These are phyloP conservation scores for Trichoderma gracile DNA, from an alignment of 2,329 filamentous ascomycete genomes.

Conservation along the genomic window DNA sequence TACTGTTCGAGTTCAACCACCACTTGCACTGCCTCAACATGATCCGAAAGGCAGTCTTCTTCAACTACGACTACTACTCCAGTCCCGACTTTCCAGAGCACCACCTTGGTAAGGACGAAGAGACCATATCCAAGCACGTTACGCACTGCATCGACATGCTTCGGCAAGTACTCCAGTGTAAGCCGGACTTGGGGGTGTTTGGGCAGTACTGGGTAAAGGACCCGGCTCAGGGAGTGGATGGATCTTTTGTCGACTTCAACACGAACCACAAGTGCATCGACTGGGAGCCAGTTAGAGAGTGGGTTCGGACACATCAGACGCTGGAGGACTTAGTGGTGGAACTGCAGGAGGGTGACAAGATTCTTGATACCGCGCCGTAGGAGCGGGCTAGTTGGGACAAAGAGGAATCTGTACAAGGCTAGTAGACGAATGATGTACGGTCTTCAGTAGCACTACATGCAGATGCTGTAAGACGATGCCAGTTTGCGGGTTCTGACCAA, in stretches of 20 bases:
- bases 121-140: conserved; percentile 14
- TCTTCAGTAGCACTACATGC: not conserved
- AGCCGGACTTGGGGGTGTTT: conserved; percentile 16
- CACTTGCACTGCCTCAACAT: conserved; percentile 21
- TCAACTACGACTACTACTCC: conserved; percentile 19
- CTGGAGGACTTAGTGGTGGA: conserved; percentile 13
- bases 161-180: conserved; percentile 18
- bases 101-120: conserved; percentile 9
- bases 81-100: not conserved
- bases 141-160: conserved; percentile 19
- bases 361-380: conserved; percentile 15
- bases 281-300: conserved; percentile 20
- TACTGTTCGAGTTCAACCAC: conserved; percentile 21
- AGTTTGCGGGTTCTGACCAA: not conserved
- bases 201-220: conserved; percentile 22
- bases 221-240: conserved; percentile 10
- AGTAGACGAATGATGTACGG: not conserved
- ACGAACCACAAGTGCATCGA: conserved; percentile 20
- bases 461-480: not conserved
- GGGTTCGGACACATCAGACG: conserved; percentile 14
- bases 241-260: conserved; percentile 22
- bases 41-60: conserved; percentile 16
- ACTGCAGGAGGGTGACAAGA: conserved; percentile 14
- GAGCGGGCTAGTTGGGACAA: not conserved
- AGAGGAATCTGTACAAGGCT: not conserved